Evolutionary conservation across 2,329 filamentous ascomycete genomes (phyloP).

Genomic region (Verticillium longisporum): DNA sequence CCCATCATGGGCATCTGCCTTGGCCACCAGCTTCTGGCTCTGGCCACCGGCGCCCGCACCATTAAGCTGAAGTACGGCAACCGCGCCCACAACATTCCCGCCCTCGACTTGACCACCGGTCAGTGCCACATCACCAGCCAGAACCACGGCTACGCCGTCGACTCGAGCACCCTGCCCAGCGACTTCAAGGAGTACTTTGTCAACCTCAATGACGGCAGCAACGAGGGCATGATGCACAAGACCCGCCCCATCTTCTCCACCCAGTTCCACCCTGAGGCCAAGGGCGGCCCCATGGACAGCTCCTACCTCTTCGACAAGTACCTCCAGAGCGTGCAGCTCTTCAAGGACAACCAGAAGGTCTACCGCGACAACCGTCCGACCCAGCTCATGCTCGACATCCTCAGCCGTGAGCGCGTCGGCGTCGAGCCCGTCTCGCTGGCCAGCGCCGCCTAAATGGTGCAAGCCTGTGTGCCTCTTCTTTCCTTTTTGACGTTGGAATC

Average conservation of each 20-base stretch:
- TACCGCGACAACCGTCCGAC: slow-evolving; percentile 84
- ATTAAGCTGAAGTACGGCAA: slow-evolving; percentile 99
- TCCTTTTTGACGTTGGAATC: neutral
- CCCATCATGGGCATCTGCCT: slow-evolving; percentile 98
- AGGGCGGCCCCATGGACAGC: slow-evolving; percentile 93
- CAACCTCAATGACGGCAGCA: slow-evolving; percentile 95
- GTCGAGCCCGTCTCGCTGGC: slow-evolving; percentile 64
- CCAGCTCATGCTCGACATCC: slow-evolving; percentile 80
- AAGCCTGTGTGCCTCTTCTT: neutral
- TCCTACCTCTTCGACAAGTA: slow-evolving; percentile 97
- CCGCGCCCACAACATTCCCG: slow-evolving; percentile 96
- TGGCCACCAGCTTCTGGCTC: slow-evolving; percentile 89
- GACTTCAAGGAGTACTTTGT: slow-evolving; percentile 99
- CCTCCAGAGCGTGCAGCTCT: slow-evolving; percentile 78
- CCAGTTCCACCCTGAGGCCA: slow-evolving; percentile 98
- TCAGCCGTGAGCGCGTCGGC: slow-evolving; percentile 91
- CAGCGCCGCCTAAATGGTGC: slow-evolving; percentile 30
- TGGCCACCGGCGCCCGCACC: slow-evolving; percentile 81
- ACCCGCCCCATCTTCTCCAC: slow-evolving; percentile 95
- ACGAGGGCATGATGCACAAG: slow-evolving; percentile 96
- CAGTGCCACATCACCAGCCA: slow-evolving; percentile 98
- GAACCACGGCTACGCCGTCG: slow-evolving; percentile 97
- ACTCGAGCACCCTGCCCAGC: slow-evolving; percentile 69
- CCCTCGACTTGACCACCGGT: slow-evolving; percentile 87
- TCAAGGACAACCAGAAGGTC: slow-evolving; percentile 75